These are phyloP conservation scores for Thuidium tamariscinum DNA, from an alignment of 225 moss, liverwort and hornwort genomes.

Conservation along the genomic window DNA sequence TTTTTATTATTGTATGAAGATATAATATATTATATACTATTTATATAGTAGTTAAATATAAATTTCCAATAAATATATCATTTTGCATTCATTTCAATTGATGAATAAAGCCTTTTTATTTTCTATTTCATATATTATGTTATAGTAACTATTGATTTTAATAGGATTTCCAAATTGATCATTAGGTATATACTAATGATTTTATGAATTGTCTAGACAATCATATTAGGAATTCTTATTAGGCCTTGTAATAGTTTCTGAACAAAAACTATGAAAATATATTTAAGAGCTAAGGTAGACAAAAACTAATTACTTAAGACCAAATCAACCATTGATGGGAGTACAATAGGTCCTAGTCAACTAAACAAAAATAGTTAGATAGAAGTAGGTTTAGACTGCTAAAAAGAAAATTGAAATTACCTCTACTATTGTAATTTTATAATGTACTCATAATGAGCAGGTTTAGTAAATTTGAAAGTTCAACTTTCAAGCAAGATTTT, in stretches of 20 bases:
- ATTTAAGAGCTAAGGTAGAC: neutral
- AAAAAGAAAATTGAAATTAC: neutral
- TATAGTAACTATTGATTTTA: too few species aligned
- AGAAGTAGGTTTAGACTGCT: neutral
- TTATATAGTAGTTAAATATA: too few species aligned
- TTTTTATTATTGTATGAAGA: too few species aligned
- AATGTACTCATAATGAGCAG: neutral
- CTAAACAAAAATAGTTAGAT: neutral
- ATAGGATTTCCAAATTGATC: too few species aligned
- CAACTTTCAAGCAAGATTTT: neutral
- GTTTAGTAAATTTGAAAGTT: neutral
- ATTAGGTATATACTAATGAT: too few species aligned
- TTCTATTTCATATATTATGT: too few species aligned
- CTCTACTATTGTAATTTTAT: neutral
- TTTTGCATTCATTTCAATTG: too few species aligned
- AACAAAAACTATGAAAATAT: neutral
- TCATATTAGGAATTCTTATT: too few species aligned
- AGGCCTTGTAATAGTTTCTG: neutral
- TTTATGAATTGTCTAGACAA: too few species aligned
- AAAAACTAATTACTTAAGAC: rapidly evolving
- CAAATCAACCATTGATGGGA: rapidly evolving
- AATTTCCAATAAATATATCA: too few species aligned
- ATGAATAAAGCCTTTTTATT: too few species aligned
- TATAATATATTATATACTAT: too few species aligned
- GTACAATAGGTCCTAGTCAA: neutral